Percentiles rank a stretch among this genome's conserved stretches.
These are phyloP conservation scores for Paecilomyces sp. DNA, from an alignment of 2,329 filamentous ascomycete species.

Conservation along the genomic window DNA sequence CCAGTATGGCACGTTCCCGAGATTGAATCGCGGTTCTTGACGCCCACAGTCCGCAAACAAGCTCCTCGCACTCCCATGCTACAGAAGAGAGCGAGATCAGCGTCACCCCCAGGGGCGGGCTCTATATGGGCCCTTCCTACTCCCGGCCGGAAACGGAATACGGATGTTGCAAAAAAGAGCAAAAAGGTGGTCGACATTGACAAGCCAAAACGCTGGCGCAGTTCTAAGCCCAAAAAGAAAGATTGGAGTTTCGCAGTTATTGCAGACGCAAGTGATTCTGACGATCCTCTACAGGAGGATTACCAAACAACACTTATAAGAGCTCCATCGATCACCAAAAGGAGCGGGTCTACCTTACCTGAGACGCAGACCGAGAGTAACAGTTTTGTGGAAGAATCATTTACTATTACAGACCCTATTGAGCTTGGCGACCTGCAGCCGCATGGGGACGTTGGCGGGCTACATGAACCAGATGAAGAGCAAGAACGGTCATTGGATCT, in stretches of 20 bases:
- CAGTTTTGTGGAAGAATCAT: neutral
- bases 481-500: neutral
- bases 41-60: conserved; percentile 15
- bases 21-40: conserved; percentile 17
- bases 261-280: conserved; percentile 32
- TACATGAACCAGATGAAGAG: neutral
- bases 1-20: conserved; percentile 25
- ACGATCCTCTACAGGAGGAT: conserved; percentile 34
- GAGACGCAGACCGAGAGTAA: neutral
- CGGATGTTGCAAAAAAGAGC: conserved; percentile 14
- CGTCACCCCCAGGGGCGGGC: conserved; percentile 26
- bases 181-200: conserved; percentile 11
- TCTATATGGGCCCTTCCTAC: conserved; percentile 32
- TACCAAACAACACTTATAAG: conserved; percentile 23
- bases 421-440: neutral
- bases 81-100: conserved; percentile 10
- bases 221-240: conserved; percentile 20
- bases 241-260: conserved; percentile 31
- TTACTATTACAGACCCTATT: neutral
- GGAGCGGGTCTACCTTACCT: neutral
- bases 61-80: conserved; percentile 4
- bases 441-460: neutral
- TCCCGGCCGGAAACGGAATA: conserved; percentile 12
- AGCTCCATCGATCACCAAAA: neutral
- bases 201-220: conserved; percentile 16